Evolutionary conservation across 2,329 filamentous ascomycete genomes (phyloP).

Genomic region (Madurella fahalii): DNA sequence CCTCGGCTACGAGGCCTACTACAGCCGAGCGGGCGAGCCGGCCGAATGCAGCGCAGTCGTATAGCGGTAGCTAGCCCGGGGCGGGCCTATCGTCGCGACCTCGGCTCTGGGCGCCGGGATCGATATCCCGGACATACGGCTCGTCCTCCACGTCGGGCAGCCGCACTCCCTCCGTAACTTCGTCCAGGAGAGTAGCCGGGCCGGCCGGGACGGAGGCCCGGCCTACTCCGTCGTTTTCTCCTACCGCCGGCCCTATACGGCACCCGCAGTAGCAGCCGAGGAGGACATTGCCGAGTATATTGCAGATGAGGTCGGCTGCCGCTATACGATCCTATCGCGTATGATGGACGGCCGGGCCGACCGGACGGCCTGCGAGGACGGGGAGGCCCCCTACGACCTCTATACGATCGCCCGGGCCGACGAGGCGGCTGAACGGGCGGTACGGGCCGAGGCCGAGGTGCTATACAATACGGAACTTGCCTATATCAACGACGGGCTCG

Average conservation of each 20-base stretch:
- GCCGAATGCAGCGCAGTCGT: no score
- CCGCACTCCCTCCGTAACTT: slow-evolving; percentile 4
- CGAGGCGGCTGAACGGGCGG: no score
- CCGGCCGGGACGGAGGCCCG: slow-evolving; percentile 1
- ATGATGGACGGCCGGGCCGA: slow-evolving; percentile 5
- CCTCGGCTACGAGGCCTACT: no score
- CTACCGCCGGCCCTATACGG: neutral
- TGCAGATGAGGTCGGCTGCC: neutral
- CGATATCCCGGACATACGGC: neutral
- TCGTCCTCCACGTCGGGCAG: slow-evolving; percentile 1
- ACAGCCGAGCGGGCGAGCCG: no score
- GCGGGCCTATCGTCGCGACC: slow-evolving; percentile 1
- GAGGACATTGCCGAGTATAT: neutral
- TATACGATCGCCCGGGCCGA: no score
- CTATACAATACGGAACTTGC: no score
- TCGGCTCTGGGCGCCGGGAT: slow-evolving; percentile 1
- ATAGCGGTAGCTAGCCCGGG: no score
- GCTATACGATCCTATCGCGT: neutral
- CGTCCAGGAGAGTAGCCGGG: slow-evolving; percentile 6
- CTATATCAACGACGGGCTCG: no score
- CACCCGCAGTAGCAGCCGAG: neutral
- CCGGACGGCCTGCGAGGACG: neutral
- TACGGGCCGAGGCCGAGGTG: no score
- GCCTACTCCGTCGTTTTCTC: slow-evolving; percentile 1
- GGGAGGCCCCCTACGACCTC: no score